Percentiles rank a stretch among this genome's conserved stretches.
Conservation (phyloP, 176 grass and related monocot genomes). For the Juncus effusus region DNA sequence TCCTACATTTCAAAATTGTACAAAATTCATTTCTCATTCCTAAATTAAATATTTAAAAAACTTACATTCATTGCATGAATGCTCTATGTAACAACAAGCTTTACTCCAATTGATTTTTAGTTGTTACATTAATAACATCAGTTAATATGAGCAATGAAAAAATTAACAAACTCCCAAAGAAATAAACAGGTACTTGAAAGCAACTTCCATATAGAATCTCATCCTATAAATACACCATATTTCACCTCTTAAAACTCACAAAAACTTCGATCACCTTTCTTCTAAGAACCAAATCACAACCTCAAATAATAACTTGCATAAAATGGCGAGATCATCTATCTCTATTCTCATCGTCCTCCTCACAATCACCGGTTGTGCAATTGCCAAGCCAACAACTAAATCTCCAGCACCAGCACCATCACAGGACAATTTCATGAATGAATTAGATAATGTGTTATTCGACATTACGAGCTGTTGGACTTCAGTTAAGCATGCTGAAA, state of each 20-base stretch:
- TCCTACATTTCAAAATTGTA: too few species aligned
- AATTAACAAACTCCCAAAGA: too few species aligned
- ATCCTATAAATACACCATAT: not conserved
- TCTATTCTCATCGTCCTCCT: conserved; percentile 1
- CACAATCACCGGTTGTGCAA: not conserved
- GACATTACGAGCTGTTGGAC: not conserved
- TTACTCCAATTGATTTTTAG: too few species aligned
- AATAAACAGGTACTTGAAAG: not conserved
- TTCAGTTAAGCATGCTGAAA: not conserved
- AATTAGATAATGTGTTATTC: not conserved
- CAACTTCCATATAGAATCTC: not conserved
- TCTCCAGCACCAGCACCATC: not conserved
- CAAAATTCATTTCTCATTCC: too few species aligned
- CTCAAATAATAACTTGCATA: not conserved
- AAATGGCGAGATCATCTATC: conserved; percentile 15
- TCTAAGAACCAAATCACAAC: not conserved
- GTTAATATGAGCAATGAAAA: too few species aligned
- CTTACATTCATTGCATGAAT: too few species aligned
- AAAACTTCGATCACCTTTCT: not conserved
- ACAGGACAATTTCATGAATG: not conserved
- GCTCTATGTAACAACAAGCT: too few species aligned
- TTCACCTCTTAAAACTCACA: not conserved
- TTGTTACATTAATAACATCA: too few species aligned
- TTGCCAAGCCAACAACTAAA: not conserved
- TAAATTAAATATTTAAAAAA: too few species aligned